phyloP scores from a whole-genome alignment of 2,329 filamentous ascomycete species.

The Dichotomopilus funicola region DNA sequence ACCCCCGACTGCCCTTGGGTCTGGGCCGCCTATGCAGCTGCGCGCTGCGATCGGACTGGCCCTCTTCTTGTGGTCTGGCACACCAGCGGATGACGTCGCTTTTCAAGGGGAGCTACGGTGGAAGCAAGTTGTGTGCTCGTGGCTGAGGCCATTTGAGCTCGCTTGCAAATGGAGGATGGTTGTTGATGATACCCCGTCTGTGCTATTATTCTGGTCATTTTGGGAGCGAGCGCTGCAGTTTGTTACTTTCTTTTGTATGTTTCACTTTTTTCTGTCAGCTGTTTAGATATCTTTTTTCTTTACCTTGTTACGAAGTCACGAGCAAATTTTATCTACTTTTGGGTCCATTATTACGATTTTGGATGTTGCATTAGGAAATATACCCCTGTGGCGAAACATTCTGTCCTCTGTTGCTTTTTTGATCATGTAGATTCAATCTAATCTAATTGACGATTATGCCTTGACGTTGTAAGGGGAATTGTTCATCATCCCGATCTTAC shows the following conservation, averaged over 20 bases:
- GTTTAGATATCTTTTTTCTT: not conserved
- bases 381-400: too few species aligned
- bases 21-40: constrained; percentile 18
- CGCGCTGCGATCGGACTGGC: constrained; percentile 23
- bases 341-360: too few species aligned
- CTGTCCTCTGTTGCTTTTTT: too few species aligned
- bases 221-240: constrained; percentile 9
- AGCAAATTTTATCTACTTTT: too few species aligned
- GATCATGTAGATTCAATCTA: too few species aligned
- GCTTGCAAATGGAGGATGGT: not conserved
- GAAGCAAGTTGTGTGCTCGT: constrained; percentile 18
- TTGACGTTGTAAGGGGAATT: too few species aligned
- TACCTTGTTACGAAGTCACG: not conserved
- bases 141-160: constrained; percentile 18
- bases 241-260: not conserved
- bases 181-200: constrained; percentile 6
- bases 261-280: not conserved
- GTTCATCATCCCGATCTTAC: too few species aligned
- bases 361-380: too few species aligned
- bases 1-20: constrained; percentile 24
- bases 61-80: constrained; percentile 15
- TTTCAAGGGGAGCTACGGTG: not conserved
- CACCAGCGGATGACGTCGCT: not conserved
- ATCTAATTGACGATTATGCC: too few species aligned
- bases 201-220: not conserved